Percentiles rank a stretch among this genome's conserved stretches.
phyloP scores from a whole-genome alignment of 805 yeast species.

The Yarrowia divulgata region DNA sequence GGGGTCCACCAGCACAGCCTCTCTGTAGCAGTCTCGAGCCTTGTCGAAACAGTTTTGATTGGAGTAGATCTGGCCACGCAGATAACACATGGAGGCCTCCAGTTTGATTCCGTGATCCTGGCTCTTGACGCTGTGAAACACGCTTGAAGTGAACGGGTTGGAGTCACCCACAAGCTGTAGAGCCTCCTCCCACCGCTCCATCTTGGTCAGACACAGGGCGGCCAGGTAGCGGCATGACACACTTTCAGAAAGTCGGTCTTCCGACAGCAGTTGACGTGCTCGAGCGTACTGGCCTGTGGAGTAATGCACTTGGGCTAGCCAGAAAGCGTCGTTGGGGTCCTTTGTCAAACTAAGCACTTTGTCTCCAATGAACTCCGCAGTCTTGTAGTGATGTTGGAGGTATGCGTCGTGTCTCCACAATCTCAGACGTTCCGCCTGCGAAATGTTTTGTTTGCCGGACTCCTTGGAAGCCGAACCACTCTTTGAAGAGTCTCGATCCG shows the following conservation, averaged over 20 bases:
- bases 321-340: constrained; percentile 93
- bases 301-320: constrained; percentile 92
- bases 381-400: constrained; percentile 87
- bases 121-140: constrained; percentile 51
- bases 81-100: constrained; percentile 84
- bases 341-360: constrained; percentile 80
- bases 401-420: constrained; percentile 94
- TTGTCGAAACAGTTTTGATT: constrained; percentile 82
- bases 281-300: constrained; percentile 77
- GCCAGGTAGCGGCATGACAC: constrained; percentile 82
- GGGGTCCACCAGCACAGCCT: constrained; percentile 85
- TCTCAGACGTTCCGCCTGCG: constrained; percentile 85
- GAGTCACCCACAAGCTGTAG: constrained; percentile 82
- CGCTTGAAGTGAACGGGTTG: constrained; percentile 62
- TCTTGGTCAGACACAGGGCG: constrained; percentile 69
- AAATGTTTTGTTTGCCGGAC: constrained; percentile 46
- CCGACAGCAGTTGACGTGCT: constrained; percentile 73
- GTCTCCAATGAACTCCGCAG: constrained; percentile 92
- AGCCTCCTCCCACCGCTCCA: constrained; percentile 88
- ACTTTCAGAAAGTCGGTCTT: constrained; percentile 60
- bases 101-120: constrained; percentile 79
- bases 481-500: constrained; percentile 27
- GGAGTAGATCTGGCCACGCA: constrained; percentile 83
- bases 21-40: constrained; percentile 86
- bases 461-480: constrained; percentile 12